Conservation (phyloP, 2,329 filamentous ascomycete species). For the Mycosphaerella arachidis region DNA sequence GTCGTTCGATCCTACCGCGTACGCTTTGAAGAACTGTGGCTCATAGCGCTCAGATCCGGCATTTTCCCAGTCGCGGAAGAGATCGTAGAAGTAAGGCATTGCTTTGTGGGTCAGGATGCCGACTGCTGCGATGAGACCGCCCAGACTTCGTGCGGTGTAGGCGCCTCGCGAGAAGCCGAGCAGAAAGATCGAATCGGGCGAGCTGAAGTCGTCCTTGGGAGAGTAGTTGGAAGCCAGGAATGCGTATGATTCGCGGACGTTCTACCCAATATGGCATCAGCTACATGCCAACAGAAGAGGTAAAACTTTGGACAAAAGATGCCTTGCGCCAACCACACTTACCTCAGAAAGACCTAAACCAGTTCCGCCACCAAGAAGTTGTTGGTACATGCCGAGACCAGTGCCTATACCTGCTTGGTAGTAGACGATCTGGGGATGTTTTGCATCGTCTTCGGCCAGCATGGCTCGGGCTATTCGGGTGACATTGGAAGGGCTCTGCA, state of each 20-base stretch:
- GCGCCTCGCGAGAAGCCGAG: slow-evolving; percentile 46
- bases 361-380: slow-evolving; percentile 32
- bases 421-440: slow-evolving; percentile 37
- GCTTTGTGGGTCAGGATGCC: slow-evolving; percentile 38
- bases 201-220: slow-evolving; percentile 25
- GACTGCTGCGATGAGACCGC: slow-evolving; percentile 43
- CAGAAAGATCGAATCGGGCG: slow-evolving; percentile 42
- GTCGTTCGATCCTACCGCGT: slow-evolving; percentile 22
- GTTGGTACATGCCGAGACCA: slow-evolving; percentile 31
- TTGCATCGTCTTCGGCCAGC: slow-evolving; percentile 30
- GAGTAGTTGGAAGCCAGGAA: slow-evolving; percentile 59
- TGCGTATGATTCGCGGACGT: slow-evolving; percentile 59
- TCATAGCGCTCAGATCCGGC: slow-evolving; percentile 27
- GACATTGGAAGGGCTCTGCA: slow-evolving; percentile 34
- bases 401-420: slow-evolving; percentile 37
- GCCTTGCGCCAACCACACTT: too few species aligned
- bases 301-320: too few species aligned
- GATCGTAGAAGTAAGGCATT: slow-evolving; percentile 33
- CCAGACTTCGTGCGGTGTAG: slow-evolving; percentile 41
- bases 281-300: too few species aligned
- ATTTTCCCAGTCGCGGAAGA: slow-evolving; percentile 33
- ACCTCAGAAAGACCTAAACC: slow-evolving; percentile 33
- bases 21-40: slow-evolving; percentile 30
- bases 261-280: slow-evolving; percentile 4
- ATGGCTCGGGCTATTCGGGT: slow-evolving; percentile 35